These are phyloP conservation scores for Aspergillus campestris DNA, from an alignment of 495 filamentous ascomycete species.

Conservation along the genomic window DNA sequence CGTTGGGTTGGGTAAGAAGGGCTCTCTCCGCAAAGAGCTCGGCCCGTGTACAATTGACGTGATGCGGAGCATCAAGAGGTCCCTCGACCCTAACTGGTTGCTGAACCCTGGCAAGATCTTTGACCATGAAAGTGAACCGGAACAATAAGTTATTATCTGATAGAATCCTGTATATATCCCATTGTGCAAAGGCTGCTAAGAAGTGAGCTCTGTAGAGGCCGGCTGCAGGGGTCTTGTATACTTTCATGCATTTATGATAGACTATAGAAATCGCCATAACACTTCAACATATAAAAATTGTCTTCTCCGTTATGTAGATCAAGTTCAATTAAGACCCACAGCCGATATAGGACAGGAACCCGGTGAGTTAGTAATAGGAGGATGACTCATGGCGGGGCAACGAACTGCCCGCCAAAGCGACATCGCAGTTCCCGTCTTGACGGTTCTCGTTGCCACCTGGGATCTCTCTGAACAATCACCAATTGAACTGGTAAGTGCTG, in stretches of 20 bases:
- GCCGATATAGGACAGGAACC: too few relatives aligned
- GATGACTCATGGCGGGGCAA: constrained; percentile 34
- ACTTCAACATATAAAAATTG: neutral
- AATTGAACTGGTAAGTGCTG: constrained; percentile 21
- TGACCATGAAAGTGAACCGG: constrained; percentile 33
- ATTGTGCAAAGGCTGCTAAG: too few relatives aligned
- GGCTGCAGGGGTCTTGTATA: too few relatives aligned
- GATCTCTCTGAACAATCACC: constrained; percentile 12
- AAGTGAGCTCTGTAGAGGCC: too few relatives aligned
- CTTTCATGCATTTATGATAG: too few relatives aligned
- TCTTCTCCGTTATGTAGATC: neutral
- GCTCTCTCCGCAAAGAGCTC: constrained; percentile 70
- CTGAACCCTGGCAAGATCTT: constrained; percentile 92
- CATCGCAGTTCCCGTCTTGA: constrained; percentile 22
- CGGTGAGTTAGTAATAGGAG: neutral
- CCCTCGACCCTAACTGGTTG: constrained; percentile 84
- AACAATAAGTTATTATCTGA: neutral
- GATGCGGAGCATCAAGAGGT: constrained; percentile 76
- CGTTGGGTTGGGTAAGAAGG: constrained; percentile 82
- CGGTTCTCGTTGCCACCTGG: constrained; percentile 13
- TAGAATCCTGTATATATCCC: neutral
- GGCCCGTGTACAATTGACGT: constrained; percentile 70
- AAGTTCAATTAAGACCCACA: neutral
- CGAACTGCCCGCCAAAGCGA: constrained; percentile 20
- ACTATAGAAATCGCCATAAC: too few relatives aligned